Conservation (phyloP, 1,284 basidiomycete species). For the Ganoderma meredithae region DNA sequence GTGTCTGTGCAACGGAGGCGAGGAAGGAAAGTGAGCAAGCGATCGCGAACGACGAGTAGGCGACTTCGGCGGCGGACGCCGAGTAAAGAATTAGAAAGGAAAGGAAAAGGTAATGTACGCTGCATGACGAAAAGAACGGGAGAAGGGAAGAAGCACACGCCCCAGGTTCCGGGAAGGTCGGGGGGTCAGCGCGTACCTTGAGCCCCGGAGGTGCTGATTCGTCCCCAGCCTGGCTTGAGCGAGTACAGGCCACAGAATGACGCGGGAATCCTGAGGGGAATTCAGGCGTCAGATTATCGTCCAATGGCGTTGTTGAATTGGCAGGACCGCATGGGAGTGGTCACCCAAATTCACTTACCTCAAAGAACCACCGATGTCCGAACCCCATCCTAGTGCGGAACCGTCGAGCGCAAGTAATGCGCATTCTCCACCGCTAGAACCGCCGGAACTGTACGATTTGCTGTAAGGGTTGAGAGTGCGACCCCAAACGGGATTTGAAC, state of each 20-base stretch:
- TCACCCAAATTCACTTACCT: constrained; percentile 21
- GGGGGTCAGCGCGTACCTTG: constrained; percentile 46
- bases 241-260: constrained; percentile 84
- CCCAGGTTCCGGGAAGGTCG: not conserved
- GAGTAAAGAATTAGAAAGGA: not conserved
- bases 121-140: not conserved
- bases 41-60: not conserved
- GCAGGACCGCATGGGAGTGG: not conserved
- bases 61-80: not conserved
- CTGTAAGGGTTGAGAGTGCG: constrained; percentile 77
- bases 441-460: constrained; percentile 71
- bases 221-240: constrained; percentile 72
- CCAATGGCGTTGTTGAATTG: not conserved
- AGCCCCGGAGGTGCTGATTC: constrained; percentile 60
- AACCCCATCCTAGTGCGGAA: constrained; percentile 79
- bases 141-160: not conserved
- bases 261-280: constrained; percentile 69
- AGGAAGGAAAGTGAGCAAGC: not conserved
- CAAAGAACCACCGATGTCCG: constrained; percentile 79
- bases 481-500: constrained; percentile 84
- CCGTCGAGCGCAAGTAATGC: constrained; percentile 82
- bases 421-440: constrained; percentile 82
- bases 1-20: constrained; percentile 11
- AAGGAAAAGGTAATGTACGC: not conserved
- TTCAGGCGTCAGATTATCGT: not conserved